Evolutionary conservation across 257 asterid species (phyloP).

Genomic region (Striga asiatica): DNA sequence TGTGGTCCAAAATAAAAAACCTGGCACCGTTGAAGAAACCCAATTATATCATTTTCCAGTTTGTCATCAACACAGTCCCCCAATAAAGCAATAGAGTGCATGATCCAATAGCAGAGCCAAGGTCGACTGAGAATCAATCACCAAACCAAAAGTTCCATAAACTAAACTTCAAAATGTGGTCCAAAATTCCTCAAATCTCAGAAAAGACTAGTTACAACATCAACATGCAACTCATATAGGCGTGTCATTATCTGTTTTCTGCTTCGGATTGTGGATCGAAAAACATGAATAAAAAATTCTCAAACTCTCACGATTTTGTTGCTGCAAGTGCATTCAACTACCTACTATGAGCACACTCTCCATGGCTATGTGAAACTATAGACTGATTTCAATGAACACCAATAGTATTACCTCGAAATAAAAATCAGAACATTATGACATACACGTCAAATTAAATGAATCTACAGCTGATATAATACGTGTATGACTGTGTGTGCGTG

Average conservation of each 20-base stretch:
- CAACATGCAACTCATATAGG: neutral
- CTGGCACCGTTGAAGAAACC: slow-evolving; percentile 79
- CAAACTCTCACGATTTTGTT: neutral
- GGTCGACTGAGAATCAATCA: slow-evolving; percentile 60
- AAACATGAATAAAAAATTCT: neutral
- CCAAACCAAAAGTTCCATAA: slow-evolving; percentile 3
- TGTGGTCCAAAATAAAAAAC: slow-evolving; percentile 22
- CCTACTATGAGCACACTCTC: neutral
- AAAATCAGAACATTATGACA: neutral
- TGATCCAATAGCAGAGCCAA: slow-evolving; percentile 94
- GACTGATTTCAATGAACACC: neutral
- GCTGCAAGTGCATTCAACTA: neutral
- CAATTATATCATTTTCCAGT: slow-evolving; percentile 45
- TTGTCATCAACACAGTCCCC: slow-evolving; percentile 56
- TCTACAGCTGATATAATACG: neutral
- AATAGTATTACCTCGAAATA: neutral
- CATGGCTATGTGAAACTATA: neutral
- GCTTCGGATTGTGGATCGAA: neutral
- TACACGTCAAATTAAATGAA: neutral
- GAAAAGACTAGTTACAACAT: neutral
- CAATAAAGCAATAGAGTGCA: slow-evolving; percentile 74
- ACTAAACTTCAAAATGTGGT: neutral
- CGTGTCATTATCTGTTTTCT: neutral
- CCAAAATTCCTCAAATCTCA: neutral
- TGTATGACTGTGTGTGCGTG: neutral